These are phyloP conservation scores for Penicillium sclerotiorum DNA, from an alignment of 2,329 filamentous ascomycete species.

Conservation along the genomic window DNA sequence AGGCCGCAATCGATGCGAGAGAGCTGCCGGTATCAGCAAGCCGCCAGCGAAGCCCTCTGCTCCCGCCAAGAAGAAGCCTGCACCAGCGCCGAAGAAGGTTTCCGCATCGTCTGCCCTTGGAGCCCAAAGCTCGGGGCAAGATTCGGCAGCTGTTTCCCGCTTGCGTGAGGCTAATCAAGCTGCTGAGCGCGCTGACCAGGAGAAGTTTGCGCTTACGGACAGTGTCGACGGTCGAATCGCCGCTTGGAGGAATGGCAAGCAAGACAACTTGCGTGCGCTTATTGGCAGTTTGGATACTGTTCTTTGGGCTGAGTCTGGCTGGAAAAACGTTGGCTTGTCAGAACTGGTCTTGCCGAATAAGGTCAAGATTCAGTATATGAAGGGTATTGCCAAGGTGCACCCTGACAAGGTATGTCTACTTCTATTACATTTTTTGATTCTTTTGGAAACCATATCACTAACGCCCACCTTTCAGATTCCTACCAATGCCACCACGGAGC, in stretches of 20 bases:
- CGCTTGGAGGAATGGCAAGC: slow-evolving; percentile 86
- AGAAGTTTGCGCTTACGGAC: slow-evolving; percentile 87
- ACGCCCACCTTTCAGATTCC: slow-evolving; percentile 53
- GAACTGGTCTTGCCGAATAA: slow-evolving; percentile 91
- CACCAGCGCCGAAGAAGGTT: slow-evolving; percentile 41
- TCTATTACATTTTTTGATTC: neutral
- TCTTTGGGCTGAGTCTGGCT: slow-evolving; percentile 87
- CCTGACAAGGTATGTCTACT: slow-evolving; percentile 82
- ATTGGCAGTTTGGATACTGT: slow-evolving; percentile 85
- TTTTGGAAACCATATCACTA: slow-evolving; percentile 10
- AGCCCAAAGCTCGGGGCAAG: slow-evolving; percentile 47
- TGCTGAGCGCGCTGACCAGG: slow-evolving; percentile 83
- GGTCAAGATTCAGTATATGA: slow-evolving; percentile 98
- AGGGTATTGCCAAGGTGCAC: slow-evolving; percentile 97
- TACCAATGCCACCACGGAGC: slow-evolving; percentile 66
- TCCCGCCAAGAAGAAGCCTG: slow-evolving; percentile 50
- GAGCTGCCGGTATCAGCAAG: slow-evolving; percentile 72
- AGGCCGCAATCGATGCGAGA: slow-evolving; percentile 86
- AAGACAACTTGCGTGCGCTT: slow-evolving; percentile 87
- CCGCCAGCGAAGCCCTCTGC: slow-evolving; percentile 50
- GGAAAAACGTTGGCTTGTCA: slow-evolving; percentile 95
- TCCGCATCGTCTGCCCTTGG: slow-evolving; percentile 38
- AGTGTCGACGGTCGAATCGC: slow-evolving; percentile 77
- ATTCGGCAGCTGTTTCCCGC: slow-evolving; percentile 77
- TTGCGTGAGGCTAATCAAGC: slow-evolving; percentile 82